These are phyloP conservation scores for Ophiocytium majus DNA, from an alignment of 352 stramenopile genomes.

Conservation along the genomic window DNA sequence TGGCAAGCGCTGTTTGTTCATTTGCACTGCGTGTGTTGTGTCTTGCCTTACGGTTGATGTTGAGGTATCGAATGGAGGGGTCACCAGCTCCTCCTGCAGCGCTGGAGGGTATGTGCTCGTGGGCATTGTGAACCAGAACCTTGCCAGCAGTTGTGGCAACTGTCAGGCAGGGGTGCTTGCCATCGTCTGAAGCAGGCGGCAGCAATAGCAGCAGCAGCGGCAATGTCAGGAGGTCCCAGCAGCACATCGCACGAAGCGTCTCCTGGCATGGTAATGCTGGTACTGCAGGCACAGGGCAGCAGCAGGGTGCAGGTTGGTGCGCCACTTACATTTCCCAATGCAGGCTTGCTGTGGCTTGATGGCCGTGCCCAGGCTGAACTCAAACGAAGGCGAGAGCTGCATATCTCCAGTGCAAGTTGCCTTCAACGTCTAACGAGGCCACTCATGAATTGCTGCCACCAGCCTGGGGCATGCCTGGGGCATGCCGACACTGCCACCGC, in stretches of 20 bases:
- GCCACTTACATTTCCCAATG: conserved; percentile 53
- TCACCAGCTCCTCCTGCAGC: neutral
- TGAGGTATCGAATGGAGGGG: conserved; percentile 66
- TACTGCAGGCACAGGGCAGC: neutral
- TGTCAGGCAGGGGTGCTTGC: conserved; percentile 39
- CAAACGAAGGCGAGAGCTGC: conserved; percentile 43
- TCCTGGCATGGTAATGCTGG: neutral
- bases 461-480: too few species aligned
- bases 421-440: too few species aligned
- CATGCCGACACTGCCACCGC: too few species aligned
- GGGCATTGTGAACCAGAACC: conserved; percentile 81
- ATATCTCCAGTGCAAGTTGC: conserved; percentile 11
- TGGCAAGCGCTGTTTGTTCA: neutral
- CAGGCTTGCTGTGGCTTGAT: conserved; percentile 41
- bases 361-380: conserved; percentile 42
- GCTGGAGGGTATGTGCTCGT: conserved; percentile 37
- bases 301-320: neutral
- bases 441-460: too few species aligned
- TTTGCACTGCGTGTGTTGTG: conserved; percentile 27
- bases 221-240: neutral
- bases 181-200: conserved; percentile 31
- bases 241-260: neutral
- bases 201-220: neutral
- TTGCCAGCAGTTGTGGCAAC: conserved; percentile 77
- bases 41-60: conserved; percentile 74